phyloP scores from a whole-genome alignment of 768 basidiomycete species.

The Sarcodon sp. region DNA sequence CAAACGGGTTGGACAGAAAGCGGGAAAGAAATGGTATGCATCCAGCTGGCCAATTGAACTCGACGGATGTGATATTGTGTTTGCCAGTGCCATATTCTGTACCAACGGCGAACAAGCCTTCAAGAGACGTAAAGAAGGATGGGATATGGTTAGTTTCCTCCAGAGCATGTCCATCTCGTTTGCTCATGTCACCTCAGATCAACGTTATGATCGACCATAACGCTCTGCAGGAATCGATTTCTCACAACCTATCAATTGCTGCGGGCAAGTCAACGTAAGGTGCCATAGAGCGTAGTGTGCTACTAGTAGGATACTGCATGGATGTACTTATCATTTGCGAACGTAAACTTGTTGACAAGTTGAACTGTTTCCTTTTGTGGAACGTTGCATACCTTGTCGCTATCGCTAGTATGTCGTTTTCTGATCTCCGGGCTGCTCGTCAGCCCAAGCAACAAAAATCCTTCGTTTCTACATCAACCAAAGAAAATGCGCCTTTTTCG shows the following conservation, averaged over 20 bases:
- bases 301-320: too few relatives aligned
- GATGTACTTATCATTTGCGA: too few relatives aligned
- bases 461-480: conserved; percentile 6
- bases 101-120: conserved; percentile 29
- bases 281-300: too few relatives aligned
- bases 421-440: conserved; percentile 10
- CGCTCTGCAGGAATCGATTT: too few relatives aligned
- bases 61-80: neutral
- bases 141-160: conserved; percentile 27
- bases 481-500: neutral
- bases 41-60: neutral
- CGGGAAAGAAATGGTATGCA: conserved; percentile 52
- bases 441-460: conserved; percentile 12
- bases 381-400: neutral
- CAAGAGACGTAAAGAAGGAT: conserved; percentile 32
- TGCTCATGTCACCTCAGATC: too few relatives aligned
- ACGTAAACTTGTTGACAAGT: too few relatives aligned
- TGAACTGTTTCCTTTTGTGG: too few relatives aligned
- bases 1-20: conserved; percentile 31
- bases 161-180: too few relatives aligned
- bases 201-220: too few relatives aligned
- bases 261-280: too few relatives aligned
- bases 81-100: conserved; percentile 33
- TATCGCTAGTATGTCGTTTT: conserved; percentile 11
- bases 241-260: too few relatives aligned